These are phyloP conservation scores for Gossypium davidsonii DNA, from an alignment of 441 rosid species.

Conservation along the genomic window DNA sequence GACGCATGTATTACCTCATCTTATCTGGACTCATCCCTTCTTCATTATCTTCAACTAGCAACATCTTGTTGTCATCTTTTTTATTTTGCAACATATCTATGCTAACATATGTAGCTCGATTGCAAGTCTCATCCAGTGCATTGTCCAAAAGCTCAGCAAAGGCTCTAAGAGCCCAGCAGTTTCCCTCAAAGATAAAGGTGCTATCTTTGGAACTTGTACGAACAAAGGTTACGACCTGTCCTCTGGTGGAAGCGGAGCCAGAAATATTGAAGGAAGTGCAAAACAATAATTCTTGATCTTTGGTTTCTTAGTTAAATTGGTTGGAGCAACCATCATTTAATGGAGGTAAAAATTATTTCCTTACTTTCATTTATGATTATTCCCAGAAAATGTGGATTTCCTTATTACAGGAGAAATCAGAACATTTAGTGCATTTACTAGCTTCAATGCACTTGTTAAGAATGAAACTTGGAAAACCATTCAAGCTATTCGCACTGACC, in stretches of 20 bases:
- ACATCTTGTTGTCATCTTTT: slow-evolving; percentile 69
- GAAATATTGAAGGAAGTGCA: slow-evolving; percentile 17
- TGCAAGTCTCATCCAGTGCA: slow-evolving; percentile 67
- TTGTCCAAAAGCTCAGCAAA: slow-evolving; percentile 91
- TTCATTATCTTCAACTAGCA: slow-evolving; percentile 77
- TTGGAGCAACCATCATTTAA: too few relatives aligned
- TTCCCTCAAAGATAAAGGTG: neutral
- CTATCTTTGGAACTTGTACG: neutral
- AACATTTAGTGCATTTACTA: too few relatives aligned
- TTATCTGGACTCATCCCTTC: slow-evolving; percentile 90
- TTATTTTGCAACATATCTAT: slow-evolving; percentile 50
- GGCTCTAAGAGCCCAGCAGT: slow-evolving; percentile 28
- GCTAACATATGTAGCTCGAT: slow-evolving; percentile 70
- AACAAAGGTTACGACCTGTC: neutral
- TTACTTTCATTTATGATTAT: too few relatives aligned
- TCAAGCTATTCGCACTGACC: too few relatives aligned
- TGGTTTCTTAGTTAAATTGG: neutral
- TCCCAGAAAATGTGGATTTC: too few relatives aligned
- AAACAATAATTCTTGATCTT: neutral
- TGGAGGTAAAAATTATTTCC: too few relatives aligned
- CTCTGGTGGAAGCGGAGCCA: slow-evolving; percentile 20
- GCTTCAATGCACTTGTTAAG: too few relatives aligned
- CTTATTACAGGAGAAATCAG: too few relatives aligned
- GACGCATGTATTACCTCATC: slow-evolving; percentile 78
- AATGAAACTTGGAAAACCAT: too few relatives aligned